phyloP scores from a whole-genome alignment of 2,329 filamentous ascomycete species.

The Macrophomina pseudophaseolina region DNA sequence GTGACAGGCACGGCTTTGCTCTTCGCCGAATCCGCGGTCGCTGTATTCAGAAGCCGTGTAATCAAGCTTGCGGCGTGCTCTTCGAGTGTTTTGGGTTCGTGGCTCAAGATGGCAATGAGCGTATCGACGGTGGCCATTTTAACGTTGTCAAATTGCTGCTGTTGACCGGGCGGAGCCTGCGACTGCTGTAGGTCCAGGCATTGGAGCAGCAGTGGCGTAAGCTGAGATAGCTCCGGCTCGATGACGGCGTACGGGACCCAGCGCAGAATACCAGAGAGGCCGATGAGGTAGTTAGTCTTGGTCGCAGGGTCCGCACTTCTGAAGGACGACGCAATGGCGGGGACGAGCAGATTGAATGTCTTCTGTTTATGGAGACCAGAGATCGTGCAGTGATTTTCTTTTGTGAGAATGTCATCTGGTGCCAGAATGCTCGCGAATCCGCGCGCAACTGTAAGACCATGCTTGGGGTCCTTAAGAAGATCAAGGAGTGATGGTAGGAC shows the following conservation, averaged over 20 bases:
- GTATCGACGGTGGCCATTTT: conserved; percentile 66
- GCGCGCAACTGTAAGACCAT: conserved; percentile 59
- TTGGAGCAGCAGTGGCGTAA: conserved; percentile 67
- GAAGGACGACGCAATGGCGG: conserved; percentile 60
- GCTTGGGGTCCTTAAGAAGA: conserved; percentile 54
- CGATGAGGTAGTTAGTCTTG: conserved; percentile 68
- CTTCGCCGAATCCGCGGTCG: conserved; percentile 32
- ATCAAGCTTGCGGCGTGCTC: conserved; percentile 65
- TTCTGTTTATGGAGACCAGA: conserved; percentile 68
- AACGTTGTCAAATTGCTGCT: conserved; percentile 52
- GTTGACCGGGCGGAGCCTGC: background rate
- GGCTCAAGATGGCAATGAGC: conserved; percentile 61
- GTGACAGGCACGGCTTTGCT: conserved; percentile 24
- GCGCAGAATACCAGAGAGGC: conserved; percentile 65
- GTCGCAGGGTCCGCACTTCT: conserved; percentile 48
- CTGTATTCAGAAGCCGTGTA: conserved; percentile 59
- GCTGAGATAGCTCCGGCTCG: conserved; percentile 61
- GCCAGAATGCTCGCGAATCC: conserved; percentile 65
- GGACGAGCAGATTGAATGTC: conserved; percentile 64
- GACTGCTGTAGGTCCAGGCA: conserved; percentile 60
- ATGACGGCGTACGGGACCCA: conserved; percentile 65
- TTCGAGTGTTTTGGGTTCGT: conserved; percentile 59
- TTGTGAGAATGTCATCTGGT: conserved; percentile 65
- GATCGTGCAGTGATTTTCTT: conserved; percentile 65
- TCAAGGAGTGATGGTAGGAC: conserved; percentile 54